Base-by-base conservation (phyloP, 192 early-diverging fungal species). In the Gonapodya sp. region DNA sequence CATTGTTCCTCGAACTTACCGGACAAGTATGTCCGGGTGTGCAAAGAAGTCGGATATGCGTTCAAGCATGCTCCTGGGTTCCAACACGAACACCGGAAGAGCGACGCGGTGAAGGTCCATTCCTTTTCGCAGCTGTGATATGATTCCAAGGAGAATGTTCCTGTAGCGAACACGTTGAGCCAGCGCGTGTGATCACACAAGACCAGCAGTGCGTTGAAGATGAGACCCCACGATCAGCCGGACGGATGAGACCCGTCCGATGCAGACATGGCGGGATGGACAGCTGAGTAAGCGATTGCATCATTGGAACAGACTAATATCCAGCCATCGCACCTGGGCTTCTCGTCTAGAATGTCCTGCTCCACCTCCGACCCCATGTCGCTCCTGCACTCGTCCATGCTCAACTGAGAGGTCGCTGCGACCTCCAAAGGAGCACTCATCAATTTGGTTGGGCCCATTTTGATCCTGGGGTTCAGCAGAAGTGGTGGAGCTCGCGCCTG, bases 21-120 rank as follows among this genome's bases (percentile, higher is more conserved):
- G 85, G 82, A 94, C 85, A 32, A 96, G 84, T 80, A 95, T 84
- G 36, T 96, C 93, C 2, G 94, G 94, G 80, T 96, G 94, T 36
- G 92, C 91, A 92, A 97, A 95, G 88, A 98, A 98, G 87, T 98
- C 96, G 1, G 96, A 96, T 34, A 98, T 94, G 31, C 95, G 91
- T 84, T 98, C 97, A 34, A 95, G 90, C 88, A 97, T 96, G 85
- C 94, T 95, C 31, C 96, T 86, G 0, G 96, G 94, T 81, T 98
- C 97, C 31, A 98, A 88, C 1, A 98, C 92, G 89, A 98, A 98
- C 1, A 95, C 96, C 14, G 96, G 97, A 24, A 98, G 91, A n/a
- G 96, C 95, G 73, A 98, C 92, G 79, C 94, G 88, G 79, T 94
- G 94, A 79, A 98, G 91, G 83, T 98, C 97, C 86, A 92, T 95